phyloP scores from a whole-genome alignment of 2,329 filamentous ascomycete genomes.

The Colletotrichum melonis region DNA sequence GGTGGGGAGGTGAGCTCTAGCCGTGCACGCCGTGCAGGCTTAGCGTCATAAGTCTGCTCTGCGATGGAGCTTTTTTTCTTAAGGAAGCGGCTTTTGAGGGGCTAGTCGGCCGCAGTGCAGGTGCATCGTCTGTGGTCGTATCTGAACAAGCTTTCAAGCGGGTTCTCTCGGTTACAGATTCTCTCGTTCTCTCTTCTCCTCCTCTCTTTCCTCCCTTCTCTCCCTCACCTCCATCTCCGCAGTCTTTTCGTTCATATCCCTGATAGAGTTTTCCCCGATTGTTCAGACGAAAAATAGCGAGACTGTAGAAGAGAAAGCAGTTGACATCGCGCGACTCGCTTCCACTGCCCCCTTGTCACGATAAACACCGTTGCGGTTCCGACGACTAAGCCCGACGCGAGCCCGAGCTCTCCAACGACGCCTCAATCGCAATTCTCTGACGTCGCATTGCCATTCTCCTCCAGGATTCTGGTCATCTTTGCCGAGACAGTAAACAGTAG shows the following conservation, averaged over 20 bases:
- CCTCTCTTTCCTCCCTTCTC: not conserved
- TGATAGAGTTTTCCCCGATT: not conserved
- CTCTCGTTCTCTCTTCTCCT: not conserved
- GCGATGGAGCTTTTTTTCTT: constrained; percentile 16
- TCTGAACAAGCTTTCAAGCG: constrained; percentile 34
- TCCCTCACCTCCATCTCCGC: not conserved
- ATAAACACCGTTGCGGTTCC: constrained; percentile 3
- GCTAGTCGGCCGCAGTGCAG: constrained; percentile 3
- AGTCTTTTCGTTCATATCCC: not conserved
- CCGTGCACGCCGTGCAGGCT: not conserved
- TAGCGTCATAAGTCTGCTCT: constrained; percentile 24
- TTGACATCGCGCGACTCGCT: not conserved
- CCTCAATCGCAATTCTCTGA: not conserved
- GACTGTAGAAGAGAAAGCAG: not conserved
- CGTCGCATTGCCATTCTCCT: not conserved
- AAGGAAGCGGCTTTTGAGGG: constrained; percentile 15
- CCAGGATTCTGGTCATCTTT: not conserved
- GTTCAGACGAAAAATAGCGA: constrained; percentile 1
- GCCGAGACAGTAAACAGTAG: not conserved
- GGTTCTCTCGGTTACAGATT: constrained; percentile 24
- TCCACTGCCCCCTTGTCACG: not conserved
- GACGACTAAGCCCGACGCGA: not conserved
- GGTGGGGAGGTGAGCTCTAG: constrained; percentile 24
- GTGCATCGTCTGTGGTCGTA: constrained; percentile 10
- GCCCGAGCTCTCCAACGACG: constrained; percentile 25